Conservation (phyloP, 2,329 filamentous ascomycete species). For the Phoma herbarum region DNA sequence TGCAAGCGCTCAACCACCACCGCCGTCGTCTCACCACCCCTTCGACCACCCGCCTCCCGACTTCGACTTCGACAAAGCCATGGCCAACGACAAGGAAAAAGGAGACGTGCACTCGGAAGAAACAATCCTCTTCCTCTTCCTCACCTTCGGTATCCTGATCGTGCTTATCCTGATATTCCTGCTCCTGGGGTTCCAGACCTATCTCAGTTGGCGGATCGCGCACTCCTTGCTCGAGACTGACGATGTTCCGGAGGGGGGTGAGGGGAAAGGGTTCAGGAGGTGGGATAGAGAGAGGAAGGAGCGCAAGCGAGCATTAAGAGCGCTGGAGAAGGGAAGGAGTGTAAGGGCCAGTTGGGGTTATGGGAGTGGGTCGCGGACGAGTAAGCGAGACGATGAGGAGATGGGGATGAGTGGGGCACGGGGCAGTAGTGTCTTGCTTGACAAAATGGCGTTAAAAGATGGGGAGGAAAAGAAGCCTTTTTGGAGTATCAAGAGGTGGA, state of each 20-base stretch:
- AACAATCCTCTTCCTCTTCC: slow-evolving; percentile 38
- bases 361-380: background rate
- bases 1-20: background rate
- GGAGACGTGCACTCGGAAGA: slow-evolving; percentile 16
- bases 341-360: slow-evolving; percentile 1
- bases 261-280: slow-evolving; percentile 1
- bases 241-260: slow-evolving; percentile 15
- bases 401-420: slow-evolving; percentile 17
- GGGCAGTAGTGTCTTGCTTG: slow-evolving; percentile 18
- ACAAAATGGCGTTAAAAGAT: slow-evolving; percentile 1
- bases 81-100: background rate
- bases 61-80: background rate
- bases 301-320: slow-evolving; percentile 11
- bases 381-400: slow-evolving; percentile 5
- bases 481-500: slow-evolving; percentile 14
- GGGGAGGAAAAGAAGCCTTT: slow-evolving; percentile 2
- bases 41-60: background rate
- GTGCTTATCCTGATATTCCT: slow-evolving; percentile 35
- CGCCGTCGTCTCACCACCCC: background rate
- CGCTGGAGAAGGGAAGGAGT: slow-evolving; percentile 18
- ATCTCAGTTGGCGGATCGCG: slow-evolving; percentile 38
- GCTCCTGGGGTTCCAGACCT: slow-evolving; percentile 32
- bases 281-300: slow-evolving; percentile 3
- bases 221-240: slow-evolving; percentile 21
- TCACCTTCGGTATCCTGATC: slow-evolving; percentile 37